These are phyloP conservation scores for Yarrowia porcina DNA, from an alignment of 805 yeast species.

Conservation along the genomic window DNA sequence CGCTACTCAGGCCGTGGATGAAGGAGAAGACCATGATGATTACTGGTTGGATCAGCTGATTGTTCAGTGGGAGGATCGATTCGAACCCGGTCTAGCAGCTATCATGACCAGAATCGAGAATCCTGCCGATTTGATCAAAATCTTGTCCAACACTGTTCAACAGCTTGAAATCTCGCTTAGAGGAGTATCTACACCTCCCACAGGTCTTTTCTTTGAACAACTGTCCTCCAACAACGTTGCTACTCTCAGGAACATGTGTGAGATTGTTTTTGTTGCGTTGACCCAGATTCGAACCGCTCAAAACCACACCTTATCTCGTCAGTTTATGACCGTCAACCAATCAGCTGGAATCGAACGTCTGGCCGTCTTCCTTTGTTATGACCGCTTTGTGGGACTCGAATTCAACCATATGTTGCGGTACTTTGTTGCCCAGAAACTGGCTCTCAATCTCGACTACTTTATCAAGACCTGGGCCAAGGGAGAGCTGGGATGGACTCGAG, in stretches of 20 bases:
- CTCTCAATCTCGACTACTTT: slow-evolving; percentile 21
- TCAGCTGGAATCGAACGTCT: slow-evolving; percentile 9
- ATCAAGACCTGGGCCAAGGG: slow-evolving; percentile 23
- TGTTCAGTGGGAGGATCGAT: slow-evolving; percentile 1
- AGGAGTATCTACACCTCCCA: slow-evolving; percentile 39
- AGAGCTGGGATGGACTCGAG: slow-evolving; percentile 8
- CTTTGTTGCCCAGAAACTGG: slow-evolving; percentile 19
- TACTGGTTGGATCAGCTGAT: not conserved
- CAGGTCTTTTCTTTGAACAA: slow-evolving; percentile 50
- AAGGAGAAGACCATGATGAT: not conserved
- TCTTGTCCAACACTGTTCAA: slow-evolving; percentile 54
- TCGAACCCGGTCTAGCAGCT: slow-evolving; percentile 10
- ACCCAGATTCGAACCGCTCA: slow-evolving; percentile 14
- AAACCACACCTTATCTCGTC: slow-evolving; percentile 16
- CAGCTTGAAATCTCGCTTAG: slow-evolving; percentile 65
- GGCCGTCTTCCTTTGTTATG: slow-evolving; percentile 8
- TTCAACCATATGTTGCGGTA: slow-evolving; percentile 14
- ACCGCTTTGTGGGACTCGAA: slow-evolving; percentile 8
- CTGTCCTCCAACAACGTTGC: slow-evolving; percentile 60
- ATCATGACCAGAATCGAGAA: slow-evolving; percentile 17
- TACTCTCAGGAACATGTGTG: slow-evolving; percentile 51
- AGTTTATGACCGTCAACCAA: slow-evolving; percentile 20
- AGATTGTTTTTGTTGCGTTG: slow-evolving; percentile 32
- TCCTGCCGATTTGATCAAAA: slow-evolving; percentile 29
- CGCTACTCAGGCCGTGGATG: not conserved